Evolutionary conservation across 1,284 basidiomycete genomes (phyloP).

Genomic region (Melampsora abietis-canadensis): DNA sequence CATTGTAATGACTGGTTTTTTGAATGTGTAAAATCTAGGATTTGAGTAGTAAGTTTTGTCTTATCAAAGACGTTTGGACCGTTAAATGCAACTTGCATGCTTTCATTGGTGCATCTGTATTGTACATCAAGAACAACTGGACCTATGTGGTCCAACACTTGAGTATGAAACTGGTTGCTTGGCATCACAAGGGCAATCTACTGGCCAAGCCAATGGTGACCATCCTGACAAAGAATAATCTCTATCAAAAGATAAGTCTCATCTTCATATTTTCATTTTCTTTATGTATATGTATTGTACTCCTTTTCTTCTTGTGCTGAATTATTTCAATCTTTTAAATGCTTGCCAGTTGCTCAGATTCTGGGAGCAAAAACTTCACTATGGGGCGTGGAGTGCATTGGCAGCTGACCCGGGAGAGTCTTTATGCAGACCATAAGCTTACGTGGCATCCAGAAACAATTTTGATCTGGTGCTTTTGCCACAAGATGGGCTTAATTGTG

Average conservation of each 20-base stretch:
- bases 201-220: slow-evolving; percentile 20
- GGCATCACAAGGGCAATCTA: slow-evolving; percentile 15
- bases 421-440: neutral
- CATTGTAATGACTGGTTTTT: too few species aligned
- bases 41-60: slow-evolving; percentile 10
- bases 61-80: slow-evolving; percentile 21
- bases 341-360: slow-evolving; percentile 6
- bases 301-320: neutral
- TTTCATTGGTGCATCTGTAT: slow-evolving; percentile 11
- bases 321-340: neutral
- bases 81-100: slow-evolving; percentile 13
- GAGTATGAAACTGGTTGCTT: slow-evolving; percentile 11
- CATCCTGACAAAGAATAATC: neutral
- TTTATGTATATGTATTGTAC: neutral
- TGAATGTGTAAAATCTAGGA: neutral
- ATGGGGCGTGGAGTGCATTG: slow-evolving; percentile 10
- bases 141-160: neutral
- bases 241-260: slow-evolving; percentile 23
- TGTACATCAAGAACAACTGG: slow-evolving; percentile 9
- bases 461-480: slow-evolving; percentile 15
- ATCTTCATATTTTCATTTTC: neutral
- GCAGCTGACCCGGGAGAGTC: neutral
- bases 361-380: neutral
- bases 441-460: slow-evolving; percentile 20
- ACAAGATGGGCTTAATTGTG: slow-evolving; percentile 10